Evolutionary conservation across 2,329 filamentous ascomycete species (phyloP).

Genomic region (Xylariaceae sp.): DNA sequence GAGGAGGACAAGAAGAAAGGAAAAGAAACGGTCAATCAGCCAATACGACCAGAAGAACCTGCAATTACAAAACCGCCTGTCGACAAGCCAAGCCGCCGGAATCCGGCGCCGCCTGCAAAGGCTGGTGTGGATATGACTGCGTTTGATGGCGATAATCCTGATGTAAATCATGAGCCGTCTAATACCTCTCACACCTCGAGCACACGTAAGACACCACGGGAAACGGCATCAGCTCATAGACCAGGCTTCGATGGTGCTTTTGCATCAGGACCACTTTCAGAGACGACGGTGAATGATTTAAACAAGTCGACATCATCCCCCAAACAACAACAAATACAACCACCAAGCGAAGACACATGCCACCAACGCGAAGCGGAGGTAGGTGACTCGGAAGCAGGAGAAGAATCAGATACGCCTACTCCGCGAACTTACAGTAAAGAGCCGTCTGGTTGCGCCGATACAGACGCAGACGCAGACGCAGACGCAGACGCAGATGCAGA

Average conservation of each 20-base stretch:
- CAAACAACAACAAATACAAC: constrained; percentile 23
- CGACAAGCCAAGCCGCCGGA: constrained; percentile 11
- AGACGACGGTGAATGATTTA: constrained; percentile 37
- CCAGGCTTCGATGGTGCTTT: constrained; percentile 27
- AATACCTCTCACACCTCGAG: constrained; percentile 4
- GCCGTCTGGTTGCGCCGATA: neutral
- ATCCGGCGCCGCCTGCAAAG: constrained; percentile 17
- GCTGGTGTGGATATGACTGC: constrained; percentile 37
- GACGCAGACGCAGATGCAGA: constrained; percentile 17
- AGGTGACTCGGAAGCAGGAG: constrained; percentile 39
- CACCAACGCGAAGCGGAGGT: constrained; percentile 31
- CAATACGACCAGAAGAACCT: constrained; percentile 19
- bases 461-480: constrained; percentile 13
- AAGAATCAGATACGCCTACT: constrained; percentile 24
- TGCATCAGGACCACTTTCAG: constrained; percentile 35
- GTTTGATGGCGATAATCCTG: constrained; percentile 33
- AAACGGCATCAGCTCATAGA: constrained; percentile 39
- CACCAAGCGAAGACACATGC: constrained; percentile 31
- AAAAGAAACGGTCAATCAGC: constrained; percentile 17
- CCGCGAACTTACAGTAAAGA: constrained; percentile 4
- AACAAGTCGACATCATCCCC: constrained; percentile 36
- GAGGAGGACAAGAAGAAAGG: constrained; percentile 19
- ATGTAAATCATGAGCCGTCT: constrained; percentile 12
- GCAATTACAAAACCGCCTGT: constrained; percentile 10
- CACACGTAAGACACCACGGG: constrained; percentile 31